Evolutionary conservation across 2,329 filamentous ascomycete genomes (phyloP), one percentile per base, ranked within the genome.

Genomic region (Exophiala mesophila): DNA sequence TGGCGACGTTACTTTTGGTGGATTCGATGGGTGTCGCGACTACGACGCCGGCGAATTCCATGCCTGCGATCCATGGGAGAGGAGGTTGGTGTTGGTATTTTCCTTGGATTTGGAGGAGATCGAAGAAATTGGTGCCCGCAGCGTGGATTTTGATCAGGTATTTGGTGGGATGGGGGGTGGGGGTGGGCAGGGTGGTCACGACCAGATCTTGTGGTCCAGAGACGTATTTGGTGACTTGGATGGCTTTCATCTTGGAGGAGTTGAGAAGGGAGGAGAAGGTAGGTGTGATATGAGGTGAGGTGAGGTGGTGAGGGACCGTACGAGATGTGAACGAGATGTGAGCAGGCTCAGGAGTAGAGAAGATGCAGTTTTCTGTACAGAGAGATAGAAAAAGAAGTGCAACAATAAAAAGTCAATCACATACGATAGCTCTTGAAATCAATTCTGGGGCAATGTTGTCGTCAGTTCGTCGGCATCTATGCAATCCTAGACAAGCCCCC

Each of bases 41-140:
- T 53, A 97, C 72, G 4, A 80, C 73, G 52, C 90, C 90, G 17
- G 86, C 79, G 68, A 96, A 97, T 62, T 97, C 90, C 59, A 78
- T 78, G 47, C 90, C 90, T 1, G 87, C 80, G 36, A 90, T 69
- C 88, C 89, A 95, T 21, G 89, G 89, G 36, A 96, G 81, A 0
- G 84, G 80, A 0, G 88, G 88, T 58, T 96, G 89, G 61, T 87
- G 77, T 62, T 97, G 90, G 68, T 97, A 97, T 77, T 94, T 94
- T 43, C 90, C 90, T 59, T 88, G 83, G 59, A 96, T 88, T 62
- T 97, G 90, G 41, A 97, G 79, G 44, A 95, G 84, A 63, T 97
- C 90, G 71, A 96, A 97, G 76, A 97, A 97, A 70, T 97, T 97
- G 58, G 87, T 86, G 15, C 88, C 90, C 1, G 85, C 77, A 34